phyloP scores from a whole-genome alignment of 257 asterid genomes.

The Anisodus tanguticus region DNA sequence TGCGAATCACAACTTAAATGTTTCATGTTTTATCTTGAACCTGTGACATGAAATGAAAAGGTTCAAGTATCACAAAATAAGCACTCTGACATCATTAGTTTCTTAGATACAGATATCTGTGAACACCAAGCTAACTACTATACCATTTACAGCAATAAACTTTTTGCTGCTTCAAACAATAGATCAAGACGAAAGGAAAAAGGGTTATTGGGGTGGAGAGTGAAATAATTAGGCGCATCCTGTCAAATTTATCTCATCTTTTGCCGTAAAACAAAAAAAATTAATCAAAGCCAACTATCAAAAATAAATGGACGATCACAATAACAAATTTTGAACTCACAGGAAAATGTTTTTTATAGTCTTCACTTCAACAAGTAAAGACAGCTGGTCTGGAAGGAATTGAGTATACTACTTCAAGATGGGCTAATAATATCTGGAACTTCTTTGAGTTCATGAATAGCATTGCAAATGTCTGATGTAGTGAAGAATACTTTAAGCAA shows the following conservation, averaged over 20 bases:
- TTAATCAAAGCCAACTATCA: neutral
- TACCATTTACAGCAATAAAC: neutral
- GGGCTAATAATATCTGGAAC: neutral
- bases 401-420: neutral
- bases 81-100: neutral
- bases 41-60: neutral
- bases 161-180: neutral
- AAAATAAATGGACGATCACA: neutral
- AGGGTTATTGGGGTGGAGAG: neutral
- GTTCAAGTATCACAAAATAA: neutral
- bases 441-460: conserved; percentile 19
- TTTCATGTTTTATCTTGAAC: neutral
- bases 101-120: neutral
- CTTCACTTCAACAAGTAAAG: neutral
- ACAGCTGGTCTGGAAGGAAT: neutral
- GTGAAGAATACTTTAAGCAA: neutral
- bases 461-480: neutral
- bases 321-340: neutral
- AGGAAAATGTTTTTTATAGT: neutral
- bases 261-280: neutral
- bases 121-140: neutral
- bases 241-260: neutral
- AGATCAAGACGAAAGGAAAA: neutral
- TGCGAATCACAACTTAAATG: neutral
- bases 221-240: neutral